Conservation (phyloP, 2,329 filamentous ascomycete species). For the Coniochaeta sp. region DNA sequence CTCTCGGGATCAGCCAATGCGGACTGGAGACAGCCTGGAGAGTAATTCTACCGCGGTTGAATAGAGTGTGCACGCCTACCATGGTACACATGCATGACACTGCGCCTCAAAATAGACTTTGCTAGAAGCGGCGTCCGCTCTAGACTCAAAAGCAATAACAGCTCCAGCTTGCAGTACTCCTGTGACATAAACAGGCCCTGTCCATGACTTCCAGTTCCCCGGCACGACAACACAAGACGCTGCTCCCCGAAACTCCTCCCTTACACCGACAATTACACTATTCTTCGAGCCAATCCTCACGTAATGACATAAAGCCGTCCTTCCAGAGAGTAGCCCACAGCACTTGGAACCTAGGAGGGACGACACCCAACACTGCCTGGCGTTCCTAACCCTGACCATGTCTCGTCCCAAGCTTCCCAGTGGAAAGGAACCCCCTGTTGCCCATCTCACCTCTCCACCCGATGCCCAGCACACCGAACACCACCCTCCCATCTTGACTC, state of each 20-base stretch:
- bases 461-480: conserved; percentile 76
- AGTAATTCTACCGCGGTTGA: no score
- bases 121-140: no score
- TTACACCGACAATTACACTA: background rate
- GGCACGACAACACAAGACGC: background rate
- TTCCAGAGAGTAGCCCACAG: background rate
- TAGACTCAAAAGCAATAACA: no score
- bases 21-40: background rate
- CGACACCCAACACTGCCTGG: background rate
- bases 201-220: no score
- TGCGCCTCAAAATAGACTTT: no score
- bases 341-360: background rate
- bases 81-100: no score
- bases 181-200: no score
- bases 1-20: background rate
- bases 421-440: conserved; percentile 78
- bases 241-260: background rate
- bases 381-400: conserved; percentile 8
- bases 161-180: no score
- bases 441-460: conserved; percentile 90
- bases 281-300: background rate
- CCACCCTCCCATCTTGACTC: conserved; percentile 37
- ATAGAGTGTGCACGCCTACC: no score
- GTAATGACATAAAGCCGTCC: background rate
- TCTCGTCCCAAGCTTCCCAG: conserved; percentile 66